Percentiles rank a stretch among this genome's conserved stretches.
These are phyloP conservation scores for Trichoderma reesei DNA, from an alignment of 495 filamentous ascomycete species.

Conservation along the genomic window DNA sequence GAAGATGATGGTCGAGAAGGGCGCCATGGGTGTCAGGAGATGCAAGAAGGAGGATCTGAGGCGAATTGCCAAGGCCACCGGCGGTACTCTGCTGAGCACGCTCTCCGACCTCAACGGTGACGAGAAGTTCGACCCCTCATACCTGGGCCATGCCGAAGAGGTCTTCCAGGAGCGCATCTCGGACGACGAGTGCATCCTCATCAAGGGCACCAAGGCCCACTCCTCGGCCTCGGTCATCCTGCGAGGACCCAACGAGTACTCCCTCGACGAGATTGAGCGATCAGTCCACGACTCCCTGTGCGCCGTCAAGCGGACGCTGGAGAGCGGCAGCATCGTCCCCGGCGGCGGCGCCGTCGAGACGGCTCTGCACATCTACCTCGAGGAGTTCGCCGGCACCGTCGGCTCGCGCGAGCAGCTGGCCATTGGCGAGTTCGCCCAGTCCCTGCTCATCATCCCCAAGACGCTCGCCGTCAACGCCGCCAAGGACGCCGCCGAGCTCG, in stretches of 20 bases:
- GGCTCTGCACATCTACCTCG: constrained; percentile 96
- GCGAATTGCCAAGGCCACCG: constrained; percentile 91
- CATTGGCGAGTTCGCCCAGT: constrained; percentile 93
- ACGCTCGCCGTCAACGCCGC: constrained; percentile 95
- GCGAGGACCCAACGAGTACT: constrained; percentile 90
- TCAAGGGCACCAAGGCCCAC: constrained; percentile 91
- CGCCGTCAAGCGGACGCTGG: constrained; percentile 91
- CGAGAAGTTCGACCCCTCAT: constrained; percentile 86
- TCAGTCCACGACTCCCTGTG: constrained; percentile 95
- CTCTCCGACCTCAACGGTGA: constrained; percentile 96
- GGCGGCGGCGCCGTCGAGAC: constrained; percentile 96
- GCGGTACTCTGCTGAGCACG: constrained; percentile 82
- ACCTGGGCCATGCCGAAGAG: constrained; percentile 85
- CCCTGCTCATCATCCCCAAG: constrained; percentile 90
- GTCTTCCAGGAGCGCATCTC: constrained; percentile 95
- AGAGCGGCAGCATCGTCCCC: constrained; percentile 93
- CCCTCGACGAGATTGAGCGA: constrained; percentile 98
- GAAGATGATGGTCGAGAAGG: constrained; percentile 90
- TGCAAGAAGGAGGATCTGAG: constrained; percentile 99
- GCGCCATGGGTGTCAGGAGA: constrained; percentile 89
- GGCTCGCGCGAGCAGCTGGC: constrained; percentile 96
- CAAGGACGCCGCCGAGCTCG: constrained; percentile 89
- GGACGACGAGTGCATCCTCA: constrained; percentile 95
- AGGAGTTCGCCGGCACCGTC: constrained; percentile 98
- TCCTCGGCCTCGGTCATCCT: constrained; percentile 94